Evolutionary conservation across 345 rosid species (phyloP).

Genomic region (Geranium brycei): DNA sequence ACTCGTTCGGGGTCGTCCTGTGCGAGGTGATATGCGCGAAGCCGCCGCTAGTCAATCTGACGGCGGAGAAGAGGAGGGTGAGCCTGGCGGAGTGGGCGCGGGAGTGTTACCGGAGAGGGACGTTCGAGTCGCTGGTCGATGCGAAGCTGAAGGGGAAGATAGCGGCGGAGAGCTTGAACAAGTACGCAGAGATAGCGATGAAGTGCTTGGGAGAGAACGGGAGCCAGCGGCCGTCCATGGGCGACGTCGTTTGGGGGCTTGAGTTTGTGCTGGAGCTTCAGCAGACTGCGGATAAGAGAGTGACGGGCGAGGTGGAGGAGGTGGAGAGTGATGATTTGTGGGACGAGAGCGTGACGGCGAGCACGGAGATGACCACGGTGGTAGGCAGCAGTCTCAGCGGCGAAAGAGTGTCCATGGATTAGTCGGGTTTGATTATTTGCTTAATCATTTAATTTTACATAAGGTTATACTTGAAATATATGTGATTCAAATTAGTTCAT

Average conservation of each 20-base stretch:
- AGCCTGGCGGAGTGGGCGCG: slow-evolving; percentile 1
- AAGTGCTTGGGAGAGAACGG: not conserved
- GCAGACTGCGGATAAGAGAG: slow-evolving; percentile 3
- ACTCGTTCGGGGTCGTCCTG: slow-evolving; percentile 12
- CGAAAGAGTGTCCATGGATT: too few species aligned
- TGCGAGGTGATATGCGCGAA: slow-evolving; percentile 10
- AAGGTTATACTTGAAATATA: too few species aligned
- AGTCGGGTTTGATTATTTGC: too few species aligned
- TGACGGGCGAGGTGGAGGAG: not conserved
- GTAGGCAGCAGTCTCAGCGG: too few species aligned
- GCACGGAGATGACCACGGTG: too few species aligned
- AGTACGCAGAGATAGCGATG: slow-evolving; percentile 3
- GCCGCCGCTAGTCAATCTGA: not conserved
- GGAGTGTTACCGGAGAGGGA: not conserved
- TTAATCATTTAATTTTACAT: too few species aligned
- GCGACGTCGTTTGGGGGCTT: slow-evolving; percentile 6
- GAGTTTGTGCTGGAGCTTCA: slow-evolving; percentile 9
- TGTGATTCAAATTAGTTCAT: too few species aligned
- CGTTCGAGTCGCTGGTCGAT: slow-evolving; percentile 2
- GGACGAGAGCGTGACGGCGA: too few species aligned
- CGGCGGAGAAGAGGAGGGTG: not conserved
- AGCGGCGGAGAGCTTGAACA: slow-evolving; percentile 3
- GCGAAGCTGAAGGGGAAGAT: slow-evolving; percentile 3
- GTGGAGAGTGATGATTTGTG: too few species aligned
- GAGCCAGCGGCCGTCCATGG: slow-evolving; percentile 8